Conservation (phyloP, 2,329 filamentous ascomycete genomes). For the Pseudogymnoascus sp. region DNA sequence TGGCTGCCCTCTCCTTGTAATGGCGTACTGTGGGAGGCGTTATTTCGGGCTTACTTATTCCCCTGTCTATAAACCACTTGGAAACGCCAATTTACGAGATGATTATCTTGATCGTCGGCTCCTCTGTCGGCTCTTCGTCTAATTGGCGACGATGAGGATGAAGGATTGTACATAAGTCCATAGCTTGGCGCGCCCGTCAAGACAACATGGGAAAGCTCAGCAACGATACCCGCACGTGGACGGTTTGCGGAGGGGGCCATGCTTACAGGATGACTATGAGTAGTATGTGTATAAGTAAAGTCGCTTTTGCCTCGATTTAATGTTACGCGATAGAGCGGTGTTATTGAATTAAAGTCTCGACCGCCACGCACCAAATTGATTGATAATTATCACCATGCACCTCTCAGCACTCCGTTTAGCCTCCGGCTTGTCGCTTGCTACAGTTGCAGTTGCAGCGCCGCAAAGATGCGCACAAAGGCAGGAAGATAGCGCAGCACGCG, state of each 20-base stretch:
- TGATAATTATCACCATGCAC: neutral
- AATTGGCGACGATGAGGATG: neutral
- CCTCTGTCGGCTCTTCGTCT: neutral
- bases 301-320: neutral
- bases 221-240: neutral
- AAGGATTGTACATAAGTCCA: neutral
- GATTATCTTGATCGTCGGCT: neutral
- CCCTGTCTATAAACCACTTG: neutral
- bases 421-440: neutral
- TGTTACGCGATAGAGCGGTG: neutral
- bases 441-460: neutral
- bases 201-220: neutral
- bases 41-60: neutral
- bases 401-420: neutral
- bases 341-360: neutral
- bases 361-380: neutral
- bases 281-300: conserved; percentile 4
- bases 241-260: neutral
- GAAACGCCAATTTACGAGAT: conserved; percentile 1
- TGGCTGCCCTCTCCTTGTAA: neutral
- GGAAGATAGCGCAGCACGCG: conserved; percentile 28
- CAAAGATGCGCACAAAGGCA: conserved; percentile 1
- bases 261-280: neutral
- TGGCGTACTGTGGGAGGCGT: neutral
- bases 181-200: neutral